Percentiles rank a stretch among this genome's conserved stretches.
Conservation (phyloP, 768 basidiomycete genomes). For the Antrodiella citrinella region DNA sequence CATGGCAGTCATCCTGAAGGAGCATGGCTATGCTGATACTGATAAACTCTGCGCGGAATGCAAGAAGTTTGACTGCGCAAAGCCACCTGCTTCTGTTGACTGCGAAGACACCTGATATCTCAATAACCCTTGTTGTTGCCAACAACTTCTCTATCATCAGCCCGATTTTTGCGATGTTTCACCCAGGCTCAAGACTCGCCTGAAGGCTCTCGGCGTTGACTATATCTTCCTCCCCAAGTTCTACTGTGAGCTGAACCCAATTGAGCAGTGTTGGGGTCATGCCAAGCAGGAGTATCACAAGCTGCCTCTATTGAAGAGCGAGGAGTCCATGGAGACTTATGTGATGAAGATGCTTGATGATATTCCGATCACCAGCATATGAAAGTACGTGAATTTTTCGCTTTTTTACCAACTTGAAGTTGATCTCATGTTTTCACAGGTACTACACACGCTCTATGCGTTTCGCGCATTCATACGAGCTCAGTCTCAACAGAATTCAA, state of each 20-base stretch:
- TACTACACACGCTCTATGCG: too few species aligned
- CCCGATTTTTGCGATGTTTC: constrained; percentile 31
- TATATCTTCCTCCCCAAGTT: constrained; percentile 32
- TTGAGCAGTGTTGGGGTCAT: constrained; percentile 31
- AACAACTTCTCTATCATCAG: constrained; percentile 29
- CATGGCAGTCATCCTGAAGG: constrained; percentile 25
- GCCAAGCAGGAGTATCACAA: constrained; percentile 27
- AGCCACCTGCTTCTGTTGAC: too few species aligned
- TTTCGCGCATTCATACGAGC: too few species aligned
- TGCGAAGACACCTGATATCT: neutral
- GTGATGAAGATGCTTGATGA: too few species aligned
- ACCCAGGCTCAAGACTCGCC: constrained; percentile 24
- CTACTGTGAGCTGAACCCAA: constrained; percentile 32
- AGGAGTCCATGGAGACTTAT: too few species aligned
- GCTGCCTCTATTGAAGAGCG: constrained; percentile 16
- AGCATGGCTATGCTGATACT: constrained; percentile 15
- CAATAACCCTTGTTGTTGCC: constrained; percentile 24
- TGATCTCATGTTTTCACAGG: too few species aligned
- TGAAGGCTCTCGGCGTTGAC: constrained; percentile 18
- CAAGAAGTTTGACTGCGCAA: constrained; percentile 27
- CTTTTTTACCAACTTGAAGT: too few species aligned
- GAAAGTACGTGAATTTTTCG: too few species aligned
- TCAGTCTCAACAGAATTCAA: too few species aligned
- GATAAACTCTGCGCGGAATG: constrained; percentile 21
- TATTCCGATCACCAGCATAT: too few species aligned